Conservation (phyloP, 2,329 filamentous ascomycete genomes). For the Fusarium drepaniforme region DNA sequence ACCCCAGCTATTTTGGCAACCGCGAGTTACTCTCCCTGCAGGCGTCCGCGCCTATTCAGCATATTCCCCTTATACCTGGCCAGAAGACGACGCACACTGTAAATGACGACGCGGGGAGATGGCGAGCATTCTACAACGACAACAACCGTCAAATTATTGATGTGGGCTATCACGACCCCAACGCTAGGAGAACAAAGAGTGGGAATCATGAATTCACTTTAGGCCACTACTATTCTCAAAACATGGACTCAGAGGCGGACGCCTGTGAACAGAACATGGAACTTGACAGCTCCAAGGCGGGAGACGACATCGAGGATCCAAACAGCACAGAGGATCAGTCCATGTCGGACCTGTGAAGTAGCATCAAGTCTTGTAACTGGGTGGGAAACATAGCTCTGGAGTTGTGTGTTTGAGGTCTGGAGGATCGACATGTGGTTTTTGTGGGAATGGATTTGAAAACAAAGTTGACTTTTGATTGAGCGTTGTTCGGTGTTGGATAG, state of each 20-base stretch:
- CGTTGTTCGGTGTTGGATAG: neutral
- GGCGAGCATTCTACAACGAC: neutral
- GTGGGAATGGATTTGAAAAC: neutral
- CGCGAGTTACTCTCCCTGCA: accelerated
- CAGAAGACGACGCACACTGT: neutral
- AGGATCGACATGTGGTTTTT: neutral
- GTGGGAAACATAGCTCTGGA: neutral
- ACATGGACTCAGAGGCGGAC: neutral
- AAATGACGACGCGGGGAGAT: neutral
- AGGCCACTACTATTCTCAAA: neutral
- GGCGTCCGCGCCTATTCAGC: neutral
- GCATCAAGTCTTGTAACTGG: neutral
- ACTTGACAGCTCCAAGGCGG: neutral
- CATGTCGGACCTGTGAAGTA: neutral
- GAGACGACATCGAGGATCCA: neutral
- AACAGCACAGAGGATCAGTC: neutral
- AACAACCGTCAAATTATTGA: neutral
- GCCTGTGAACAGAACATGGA: neutral
- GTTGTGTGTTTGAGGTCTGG: neutral
- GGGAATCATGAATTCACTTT: neutral
- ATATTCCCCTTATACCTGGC: neutral
- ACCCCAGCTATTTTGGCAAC: neutral
- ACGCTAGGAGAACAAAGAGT: accelerated
- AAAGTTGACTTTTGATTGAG: neutral
- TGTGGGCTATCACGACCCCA: neutral